Conservation (phyloP, 208 protist species). For the Trypanosoma vivax region DNA sequence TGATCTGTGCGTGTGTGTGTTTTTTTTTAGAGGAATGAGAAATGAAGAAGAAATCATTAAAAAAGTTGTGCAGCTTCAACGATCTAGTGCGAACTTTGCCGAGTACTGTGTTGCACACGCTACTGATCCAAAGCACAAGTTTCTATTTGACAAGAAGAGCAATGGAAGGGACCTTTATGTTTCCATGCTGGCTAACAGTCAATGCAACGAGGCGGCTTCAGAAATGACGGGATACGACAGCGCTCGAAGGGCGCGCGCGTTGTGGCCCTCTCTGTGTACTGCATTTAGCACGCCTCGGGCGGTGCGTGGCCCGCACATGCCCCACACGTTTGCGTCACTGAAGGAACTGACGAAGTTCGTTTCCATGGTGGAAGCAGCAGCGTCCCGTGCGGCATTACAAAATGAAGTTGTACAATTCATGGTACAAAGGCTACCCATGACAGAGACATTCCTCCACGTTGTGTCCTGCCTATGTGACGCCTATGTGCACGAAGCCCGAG, state of each 20-base stretch:
- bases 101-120: slow-evolving; percentile 37
- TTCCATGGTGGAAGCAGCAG: slow-evolving; percentile 10
- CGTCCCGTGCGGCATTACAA: not conserved
- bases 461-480: slow-evolving; percentile 16
- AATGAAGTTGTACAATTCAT: slow-evolving; percentile 19
- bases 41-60: slow-evolving; percentile 11
- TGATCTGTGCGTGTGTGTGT: not conserved
- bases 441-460: slow-evolving; percentile 25
- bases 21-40: not conserved
- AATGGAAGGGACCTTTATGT: slow-evolving; percentile 16
- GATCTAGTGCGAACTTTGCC: slow-evolving; percentile 36
- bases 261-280: no score
- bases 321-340: slow-evolving; percentile 18
- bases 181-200: slow-evolving; percentile 6
- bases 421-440: slow-evolving; percentile 25
- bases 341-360: slow-evolving; percentile 20
- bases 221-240: not conserved
- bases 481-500: slow-evolving; percentile 7
- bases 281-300: not conserved
- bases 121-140: slow-evolving; percentile 25
- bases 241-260: no score
- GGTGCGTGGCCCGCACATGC: slow-evolving; percentile 20
- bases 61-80: slow-evolving; percentile 25
- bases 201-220: not conserved
- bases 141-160: slow-evolving; percentile 26